Evolutionary conservation across 768 basidiomycete genomes (phyloP).

Genomic region (Pisolithus orientalis): DNA sequence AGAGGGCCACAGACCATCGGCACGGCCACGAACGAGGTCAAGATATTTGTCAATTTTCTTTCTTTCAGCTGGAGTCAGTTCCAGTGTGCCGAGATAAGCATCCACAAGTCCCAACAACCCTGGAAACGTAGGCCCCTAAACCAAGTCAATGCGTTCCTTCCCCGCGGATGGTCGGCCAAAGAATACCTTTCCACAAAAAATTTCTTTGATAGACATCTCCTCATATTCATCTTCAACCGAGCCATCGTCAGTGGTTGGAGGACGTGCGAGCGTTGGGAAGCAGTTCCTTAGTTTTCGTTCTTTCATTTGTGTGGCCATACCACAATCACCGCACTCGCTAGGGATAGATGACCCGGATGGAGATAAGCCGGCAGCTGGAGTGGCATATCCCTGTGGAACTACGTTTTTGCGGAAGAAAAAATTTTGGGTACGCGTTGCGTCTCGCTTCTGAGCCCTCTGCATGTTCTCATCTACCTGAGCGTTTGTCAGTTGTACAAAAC

Average conservation of each 20-base stretch:
- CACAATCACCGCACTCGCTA: constrained; percentile 27
- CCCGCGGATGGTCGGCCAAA: not conserved
- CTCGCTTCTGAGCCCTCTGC: constrained; percentile 78
- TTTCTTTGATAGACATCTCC: constrained; percentile 88
- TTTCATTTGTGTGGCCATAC: constrained; percentile 38
- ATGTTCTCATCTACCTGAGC: constrained; percentile 94
- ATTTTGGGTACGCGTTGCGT: constrained; percentile 62
- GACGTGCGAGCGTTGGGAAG: constrained; percentile 47
- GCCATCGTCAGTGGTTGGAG: constrained; percentile 44
- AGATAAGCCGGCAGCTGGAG: constrained; percentile 34
- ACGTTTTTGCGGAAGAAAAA: constrained; percentile 91
- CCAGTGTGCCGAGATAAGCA: constrained; percentile 81
- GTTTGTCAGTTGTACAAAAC: not conserved
- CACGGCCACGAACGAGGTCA: constrained; percentile 68
- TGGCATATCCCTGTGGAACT: constrained; percentile 47
- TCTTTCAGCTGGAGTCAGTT: constrained; percentile 57
- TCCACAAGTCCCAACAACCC: constrained; percentile 78
- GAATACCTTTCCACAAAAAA: constrained; percentile 85
- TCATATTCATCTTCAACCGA: constrained; percentile 80
- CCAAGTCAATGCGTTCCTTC: constrained; percentile 1
- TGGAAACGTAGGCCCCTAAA: constrained; percentile 59
- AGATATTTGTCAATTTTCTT: constrained; percentile 69
- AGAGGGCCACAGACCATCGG: constrained; percentile 55
- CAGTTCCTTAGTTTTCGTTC: constrained; percentile 67
- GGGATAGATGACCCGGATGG: constrained; percentile 37